Conservation (phyloP, 2,329 filamentous ascomycete species). For the Pyrenophora graminea region DNA sequence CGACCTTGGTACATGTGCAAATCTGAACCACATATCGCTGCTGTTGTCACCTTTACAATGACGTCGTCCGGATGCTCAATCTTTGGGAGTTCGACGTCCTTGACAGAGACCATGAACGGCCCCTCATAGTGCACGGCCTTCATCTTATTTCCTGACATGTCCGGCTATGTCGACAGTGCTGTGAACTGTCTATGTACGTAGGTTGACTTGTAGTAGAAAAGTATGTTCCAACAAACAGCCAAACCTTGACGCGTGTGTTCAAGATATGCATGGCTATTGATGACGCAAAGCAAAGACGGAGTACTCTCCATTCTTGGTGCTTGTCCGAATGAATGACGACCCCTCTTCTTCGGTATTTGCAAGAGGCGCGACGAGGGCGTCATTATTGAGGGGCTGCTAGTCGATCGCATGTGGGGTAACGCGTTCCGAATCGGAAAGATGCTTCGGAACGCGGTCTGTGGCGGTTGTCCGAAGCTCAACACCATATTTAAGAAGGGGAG, state of each 20-base stretch:
- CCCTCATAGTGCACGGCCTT: conserved; percentile 67
- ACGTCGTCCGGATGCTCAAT: conserved; percentile 68
- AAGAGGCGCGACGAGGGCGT: conserved; percentile 1
- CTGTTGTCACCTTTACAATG: conserved; percentile 68
- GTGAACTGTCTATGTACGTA: background rate
- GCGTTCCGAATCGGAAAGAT: conserved; percentile 5
- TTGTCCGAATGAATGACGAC: background rate
- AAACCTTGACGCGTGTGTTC: background rate
- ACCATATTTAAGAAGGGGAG: too few relatives aligned
- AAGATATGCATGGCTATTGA: background rate
- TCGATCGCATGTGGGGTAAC: conserved; percentile 8
- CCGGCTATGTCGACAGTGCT: background rate
- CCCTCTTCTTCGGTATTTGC: conserved; percentile 4
- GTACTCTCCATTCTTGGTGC: background rate
- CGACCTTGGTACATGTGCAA: conserved; percentile 67
- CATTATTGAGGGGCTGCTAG: conserved; percentile 8
- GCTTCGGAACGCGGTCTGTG: background rate
- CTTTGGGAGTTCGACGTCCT: conserved; percentile 62
- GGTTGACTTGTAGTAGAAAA: background rate
- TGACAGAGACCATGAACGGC: conserved; percentile 65
- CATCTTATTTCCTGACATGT: conserved; percentile 49
- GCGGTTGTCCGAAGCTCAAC: too few relatives aligned
- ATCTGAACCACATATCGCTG: conserved; percentile 61
- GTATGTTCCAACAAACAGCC: background rate
- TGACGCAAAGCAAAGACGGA: background rate